Conservation (phyloP, 805 yeast genomes). For the Starmerella bacillaris region DNA sequence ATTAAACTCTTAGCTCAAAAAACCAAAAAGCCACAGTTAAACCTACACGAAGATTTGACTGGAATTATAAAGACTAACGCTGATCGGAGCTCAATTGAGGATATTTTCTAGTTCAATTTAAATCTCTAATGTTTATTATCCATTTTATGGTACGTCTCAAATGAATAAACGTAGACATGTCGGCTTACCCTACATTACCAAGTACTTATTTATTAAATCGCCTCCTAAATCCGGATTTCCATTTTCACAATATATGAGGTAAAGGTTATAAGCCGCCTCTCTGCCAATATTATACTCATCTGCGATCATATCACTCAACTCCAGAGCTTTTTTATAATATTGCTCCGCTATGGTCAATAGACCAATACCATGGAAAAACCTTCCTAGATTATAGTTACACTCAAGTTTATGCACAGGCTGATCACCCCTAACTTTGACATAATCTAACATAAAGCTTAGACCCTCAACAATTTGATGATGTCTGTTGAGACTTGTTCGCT, state of each 20-base stretch:
- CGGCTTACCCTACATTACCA: too few species aligned
- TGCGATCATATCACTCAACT: slow-evolving; percentile 14
- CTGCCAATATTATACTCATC: slow-evolving; percentile 40
- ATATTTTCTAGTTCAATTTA: slow-evolving; percentile 13
- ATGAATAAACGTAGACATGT: too few species aligned
- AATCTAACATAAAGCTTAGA: slow-evolving; percentile 56
- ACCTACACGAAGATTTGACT: slow-evolving; percentile 25
- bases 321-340: slow-evolving; percentile 50
- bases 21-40: slow-evolving; percentile 17
- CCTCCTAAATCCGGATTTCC: slow-evolving; percentile 56
- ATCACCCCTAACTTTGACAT: slow-evolving; percentile 33
- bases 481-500: slow-evolving; percentile 67
- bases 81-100: slow-evolving; percentile 23
- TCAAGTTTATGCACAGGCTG: slow-evolving; percentile 16
- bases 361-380: slow-evolving; percentile 72
- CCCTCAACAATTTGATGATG: slow-evolving; percentile 83
- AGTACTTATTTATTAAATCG: slow-evolving; percentile 43
- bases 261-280: slow-evolving; percentile 77
- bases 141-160: too few species aligned
- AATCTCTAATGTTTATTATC: too few species aligned
- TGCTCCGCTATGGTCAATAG: slow-evolving; percentile 52
- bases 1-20: slow-evolving; percentile 33
- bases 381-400: slow-evolving; percentile 62
- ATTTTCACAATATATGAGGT: slow-evolving; percentile 53
- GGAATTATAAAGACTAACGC: slow-evolving; percentile 16